phyloP scores from a whole-genome alignment of 2,329 filamentous ascomycete species.

The Aspergillus bombycis region DNA sequence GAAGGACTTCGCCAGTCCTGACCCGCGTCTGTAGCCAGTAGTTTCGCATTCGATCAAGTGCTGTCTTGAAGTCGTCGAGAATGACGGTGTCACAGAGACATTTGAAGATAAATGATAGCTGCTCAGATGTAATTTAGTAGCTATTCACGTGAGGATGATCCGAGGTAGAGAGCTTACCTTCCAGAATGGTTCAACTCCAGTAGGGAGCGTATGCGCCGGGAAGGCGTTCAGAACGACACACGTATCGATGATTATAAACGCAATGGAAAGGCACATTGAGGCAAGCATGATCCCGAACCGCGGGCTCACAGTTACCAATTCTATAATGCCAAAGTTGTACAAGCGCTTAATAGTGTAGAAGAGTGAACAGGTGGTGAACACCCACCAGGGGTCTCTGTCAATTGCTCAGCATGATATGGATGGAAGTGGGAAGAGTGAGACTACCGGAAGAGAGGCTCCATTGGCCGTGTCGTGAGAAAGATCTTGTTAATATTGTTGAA shows the following conservation, averaged over 20 bases:
- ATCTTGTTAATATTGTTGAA: constrained; percentile 60
- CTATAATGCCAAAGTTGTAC: constrained; percentile 61
- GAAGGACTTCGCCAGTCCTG: constrained; percentile 20
- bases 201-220: constrained; percentile 38
- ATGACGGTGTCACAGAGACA: constrained; percentile 69
- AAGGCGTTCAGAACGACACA: constrained; percentile 60
- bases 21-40: constrained; percentile 38
- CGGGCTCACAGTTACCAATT: constrained; percentile 64
- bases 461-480: constrained; percentile 60
- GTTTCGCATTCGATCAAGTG: constrained; percentile 44
- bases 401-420: constrained; percentile 5
- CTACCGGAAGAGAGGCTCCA: constrained; percentile 63
- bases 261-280: constrained; percentile 63
- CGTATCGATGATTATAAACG: constrained; percentile 65
- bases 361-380: constrained; percentile 62
- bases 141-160: not conserved
- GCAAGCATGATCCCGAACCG: constrained; percentile 66
- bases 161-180: constrained; percentile 37
- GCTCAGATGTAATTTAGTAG: not conserved
- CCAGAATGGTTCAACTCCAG: constrained; percentile 69
- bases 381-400: constrained; percentile 67
- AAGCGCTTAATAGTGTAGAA: constrained; percentile 66
- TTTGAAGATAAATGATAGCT: constrained; percentile 65
- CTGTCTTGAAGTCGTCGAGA: constrained; percentile 70
- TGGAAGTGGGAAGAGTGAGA: not conserved